A percentile compares a stretch with the other conserved stretches of the same genome.
phyloP scores from a whole-genome alignment of 2,329 filamentous ascomycete species.

The Lecanosticta acicola region DNA sequence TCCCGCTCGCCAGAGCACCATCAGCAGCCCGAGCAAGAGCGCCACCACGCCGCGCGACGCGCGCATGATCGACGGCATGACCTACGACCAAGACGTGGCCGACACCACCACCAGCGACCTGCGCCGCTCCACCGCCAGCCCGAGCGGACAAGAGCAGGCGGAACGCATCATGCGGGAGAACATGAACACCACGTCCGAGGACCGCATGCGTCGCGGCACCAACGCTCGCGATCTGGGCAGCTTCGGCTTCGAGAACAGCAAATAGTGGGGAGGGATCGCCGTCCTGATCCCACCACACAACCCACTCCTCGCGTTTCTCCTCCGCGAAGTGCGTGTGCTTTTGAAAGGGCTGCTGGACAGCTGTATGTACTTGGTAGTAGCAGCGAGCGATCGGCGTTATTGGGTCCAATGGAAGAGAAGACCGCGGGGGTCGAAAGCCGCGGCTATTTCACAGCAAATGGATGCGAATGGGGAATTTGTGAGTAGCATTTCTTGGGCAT shows the following conservation, averaged over 20 bases:
- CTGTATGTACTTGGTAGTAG: background rate
- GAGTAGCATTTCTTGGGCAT: background rate
- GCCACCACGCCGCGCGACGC: constrained; percentile 36
- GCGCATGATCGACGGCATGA: constrained; percentile 43
- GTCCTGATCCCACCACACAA: background rate
- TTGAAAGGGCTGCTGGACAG: background rate
- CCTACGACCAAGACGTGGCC: constrained; percentile 38
- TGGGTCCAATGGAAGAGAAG: too few species aligned
- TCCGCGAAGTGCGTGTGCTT: background rate
- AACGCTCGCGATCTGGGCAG: constrained; percentile 45
- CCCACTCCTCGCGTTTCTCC: too few species aligned
- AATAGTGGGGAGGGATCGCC: background rate
- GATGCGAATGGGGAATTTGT: too few species aligned
- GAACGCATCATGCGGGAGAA: constrained; percentile 60
- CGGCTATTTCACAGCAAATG: too few species aligned
- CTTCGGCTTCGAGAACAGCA: constrained; percentile 53
- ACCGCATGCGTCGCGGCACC: constrained; percentile 40
- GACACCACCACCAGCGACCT: constrained; percentile 37
- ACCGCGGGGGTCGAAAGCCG: too few species aligned
- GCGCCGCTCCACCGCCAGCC: background rate
- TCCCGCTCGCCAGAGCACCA: constrained; percentile 58
- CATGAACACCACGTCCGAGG: constrained; percentile 41
- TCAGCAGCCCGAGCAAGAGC: constrained; percentile 61
- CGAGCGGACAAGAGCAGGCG: constrained; percentile 44
- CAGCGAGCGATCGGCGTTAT: background rate